Evolutionary conservation across 2,329 filamentous ascomycete species (phyloP), one percentile per base, ranked within the genome.

Genomic region (Malbranchea zuffiana): DNA sequence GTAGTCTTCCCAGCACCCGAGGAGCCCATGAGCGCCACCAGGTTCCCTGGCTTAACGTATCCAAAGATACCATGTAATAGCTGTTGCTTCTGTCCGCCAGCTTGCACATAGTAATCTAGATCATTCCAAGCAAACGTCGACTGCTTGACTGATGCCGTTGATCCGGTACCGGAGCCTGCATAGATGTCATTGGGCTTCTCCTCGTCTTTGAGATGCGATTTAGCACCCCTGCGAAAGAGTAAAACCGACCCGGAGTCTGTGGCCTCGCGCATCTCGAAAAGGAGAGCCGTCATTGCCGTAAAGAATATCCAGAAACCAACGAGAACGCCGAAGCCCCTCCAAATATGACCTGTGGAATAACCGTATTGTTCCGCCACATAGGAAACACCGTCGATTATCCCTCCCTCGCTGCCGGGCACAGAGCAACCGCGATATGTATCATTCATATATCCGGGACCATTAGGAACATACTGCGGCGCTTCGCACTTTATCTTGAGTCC

Each of bases 1-100:
- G 86, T 93, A 0, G 86, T 94, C 60, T 94, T 94, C 41, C 87
- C 86, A n/a, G 87, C 86, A 47, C 86, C 85, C 17, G n/a, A n/a
- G n/a, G n/a, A n/a, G n/a, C n/a, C n/a, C n/a, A n/a, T n/a, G n/a
- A n/a, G n/a, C 23, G 83, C 85, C 10, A 85, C 93, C 35, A 92
- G 59, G 11, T 83, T 93, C 41, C 87, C 87, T 2, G 87, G 87
- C 61, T 92, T 90, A 43, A 94, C 85, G 82, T 83, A 94, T 24
- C 87, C 87, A 52, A 90, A 81, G 10, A 94, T n/a, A n/a, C n/a
- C n/a, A n/a, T n/a, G n/a, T n/a, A n/a, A 65, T 50, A 95, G 80
- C 27, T 80, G 75, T 13, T 85, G 73, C 2, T 69, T 63, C 49
- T 87, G 75, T 11, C 68, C 68, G 66, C 90, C 90, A 61, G 92